Evolutionary conservation across 495 filamentous ascomycete species (phyloP), one percentile per base, ranked within the genome.

Genomic region (Podospora pseudocomata): DNA sequence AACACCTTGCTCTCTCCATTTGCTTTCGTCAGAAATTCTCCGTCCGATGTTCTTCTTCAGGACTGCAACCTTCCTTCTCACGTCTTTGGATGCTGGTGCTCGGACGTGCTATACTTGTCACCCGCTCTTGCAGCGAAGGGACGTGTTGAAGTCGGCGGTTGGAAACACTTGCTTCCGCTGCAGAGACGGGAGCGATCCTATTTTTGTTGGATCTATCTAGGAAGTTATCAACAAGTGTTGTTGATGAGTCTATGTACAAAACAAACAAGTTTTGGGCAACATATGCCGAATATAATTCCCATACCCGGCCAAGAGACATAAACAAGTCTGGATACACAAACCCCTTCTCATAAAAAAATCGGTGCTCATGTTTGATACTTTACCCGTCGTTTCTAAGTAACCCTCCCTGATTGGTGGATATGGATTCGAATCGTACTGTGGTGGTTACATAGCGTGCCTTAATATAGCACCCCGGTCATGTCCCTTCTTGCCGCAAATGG

Each of bases 31-130:
- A 63, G 61, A 63, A 44, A 63, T 44, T 28, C 30, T 49, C 32
- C 61, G 32, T 53, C 61, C 18, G 34, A 54, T 27, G 20, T 63
- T 57, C 28, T 58, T 57, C 16, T 58, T n/a, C 30, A 32, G 54
- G 39, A 49, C 28, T 59, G 28, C 16, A 44, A 32, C 4, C 59
- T 49, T 55, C 4, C 59, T 49, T 55, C 15, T 20, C 28, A 7
- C 13, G 6, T 34, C 20, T 20, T 30, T 20, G 49, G 19, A 13
- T 28, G 15, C 34, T 19, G 15, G 56, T 32, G 64, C 27, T 15
- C 30, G 57, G 66, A 60, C n/a, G 28, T 69, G 58, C 72, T 71
- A 72, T 70, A 70, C 60, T 72, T 71, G 68, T 62, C 72, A 63
- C 60, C 70, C 67, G 69, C 65, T 30, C 61, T 68, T 28, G 63